Conservation (phyloP, 306 rosid species). For the Citrullus colocynthis region DNA sequence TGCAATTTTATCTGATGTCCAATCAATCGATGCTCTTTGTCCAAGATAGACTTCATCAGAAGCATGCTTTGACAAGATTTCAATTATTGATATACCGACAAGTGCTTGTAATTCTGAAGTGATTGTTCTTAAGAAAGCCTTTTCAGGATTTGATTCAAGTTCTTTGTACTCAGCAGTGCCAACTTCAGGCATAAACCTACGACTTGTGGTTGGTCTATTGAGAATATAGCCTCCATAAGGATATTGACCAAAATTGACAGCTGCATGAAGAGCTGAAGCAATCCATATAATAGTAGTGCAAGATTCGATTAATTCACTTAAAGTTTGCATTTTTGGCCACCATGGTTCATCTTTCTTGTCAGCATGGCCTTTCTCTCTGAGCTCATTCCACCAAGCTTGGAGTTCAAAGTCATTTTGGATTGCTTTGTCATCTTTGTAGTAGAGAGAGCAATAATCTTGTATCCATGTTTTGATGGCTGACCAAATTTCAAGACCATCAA, state of each 20-base stretch:
- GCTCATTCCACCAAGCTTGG: conserved; percentile 75
- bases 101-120: conserved; percentile 36
- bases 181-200: conserved; percentile 43
- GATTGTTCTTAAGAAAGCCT: conserved; percentile 53
- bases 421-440: conserved; percentile 25
- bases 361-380: conserved; percentile 50
- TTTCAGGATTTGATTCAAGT: conserved; percentile 35
- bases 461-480: conserved; percentile 50
- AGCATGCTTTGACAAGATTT: conserved; percentile 61
- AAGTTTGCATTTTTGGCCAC: conserved; percentile 67
- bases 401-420: conserved; percentile 39
- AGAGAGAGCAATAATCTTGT: conserved; percentile 41
- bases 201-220: conserved; percentile 44
- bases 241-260: conserved; percentile 70
- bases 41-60: conserved; percentile 76
- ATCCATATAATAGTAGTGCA: conserved; percentile 61
- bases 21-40: conserved; percentile 39
- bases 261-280: conserved; percentile 71
- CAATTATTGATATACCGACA: conserved; percentile 47
- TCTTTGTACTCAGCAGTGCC: conserved; percentile 41
- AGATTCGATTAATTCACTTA: conserved; percentile 32
- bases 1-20: conserved; percentile 49
- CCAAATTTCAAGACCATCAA: conserved; percentile 76
- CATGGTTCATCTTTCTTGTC: conserved; percentile 56
- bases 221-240: conserved; percentile 55